These are phyloP conservation scores for Apodospora peruviana DNA, from an alignment of 495 filamentous ascomycete species.

Conservation along the genomic window DNA sequence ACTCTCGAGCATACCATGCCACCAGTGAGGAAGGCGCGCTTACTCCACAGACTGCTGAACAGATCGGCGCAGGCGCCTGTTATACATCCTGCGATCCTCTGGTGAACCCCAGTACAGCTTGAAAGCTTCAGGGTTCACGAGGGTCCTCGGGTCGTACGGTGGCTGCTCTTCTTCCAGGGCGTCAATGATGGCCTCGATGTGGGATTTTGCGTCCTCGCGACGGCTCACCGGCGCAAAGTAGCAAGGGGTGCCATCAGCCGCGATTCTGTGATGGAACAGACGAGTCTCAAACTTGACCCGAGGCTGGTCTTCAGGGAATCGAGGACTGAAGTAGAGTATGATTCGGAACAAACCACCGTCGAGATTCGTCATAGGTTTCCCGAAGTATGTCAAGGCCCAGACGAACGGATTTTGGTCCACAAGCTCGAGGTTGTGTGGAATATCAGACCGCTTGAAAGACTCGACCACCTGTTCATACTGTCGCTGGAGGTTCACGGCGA, in stretches of 20 bases:
- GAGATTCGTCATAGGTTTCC: conserved; percentile 85
- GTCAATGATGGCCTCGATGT: conserved; percentile 80
- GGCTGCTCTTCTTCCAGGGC: conserved; percentile 81
- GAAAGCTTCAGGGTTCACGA: conserved; percentile 81
- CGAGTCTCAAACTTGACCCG: conserved; percentile 73
- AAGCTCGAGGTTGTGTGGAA: conserved; percentile 67
- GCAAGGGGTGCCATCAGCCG: conserved; percentile 70
- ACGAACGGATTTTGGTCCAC: conserved; percentile 66
- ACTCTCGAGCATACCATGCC: too few species aligned
- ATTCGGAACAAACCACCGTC: conserved; percentile 89
- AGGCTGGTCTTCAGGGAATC: conserved; percentile 88
- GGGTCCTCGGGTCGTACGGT: conserved; percentile 83
- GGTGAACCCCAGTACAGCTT: conserved; percentile 80
- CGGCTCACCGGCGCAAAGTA: conserved; percentile 61
- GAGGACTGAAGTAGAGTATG: conserved; percentile 74
- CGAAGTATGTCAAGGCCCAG: conserved; percentile 73
- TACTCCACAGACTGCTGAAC: conserved; percentile 53
- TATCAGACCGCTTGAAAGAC: conserved; percentile 60
- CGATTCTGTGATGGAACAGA: conserved; percentile 86
- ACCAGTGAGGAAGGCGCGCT: too few species aligned
- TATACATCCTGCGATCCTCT: conserved; percentile 78
- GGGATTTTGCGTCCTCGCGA: conserved; percentile 72
- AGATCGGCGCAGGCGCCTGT: conserved; percentile 64
- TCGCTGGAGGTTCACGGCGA: conserved; percentile 73
- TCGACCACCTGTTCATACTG: conserved; percentile 82